These are phyloP conservation scores for Wickerhamomyces canadensis DNA, from an alignment of 805 yeast genomes.

Conservation along the genomic window DNA sequence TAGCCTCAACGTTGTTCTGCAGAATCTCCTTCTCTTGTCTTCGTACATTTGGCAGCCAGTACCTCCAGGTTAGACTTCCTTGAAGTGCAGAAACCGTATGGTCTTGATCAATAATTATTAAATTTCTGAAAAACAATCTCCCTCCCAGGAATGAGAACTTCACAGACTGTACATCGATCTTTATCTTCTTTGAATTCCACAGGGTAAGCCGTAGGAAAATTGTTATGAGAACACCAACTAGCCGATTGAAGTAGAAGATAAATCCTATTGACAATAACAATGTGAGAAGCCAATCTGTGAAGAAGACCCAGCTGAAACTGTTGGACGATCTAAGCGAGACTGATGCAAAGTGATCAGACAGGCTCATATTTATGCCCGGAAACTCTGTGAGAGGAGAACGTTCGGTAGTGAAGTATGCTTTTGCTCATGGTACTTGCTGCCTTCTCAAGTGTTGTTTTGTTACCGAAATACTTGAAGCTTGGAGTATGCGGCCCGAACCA, in stretches of 20 bases:
- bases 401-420: not conserved
- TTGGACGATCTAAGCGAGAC: constrained; percentile 25
- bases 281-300: constrained; percentile 76
- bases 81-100: constrained; percentile 65
- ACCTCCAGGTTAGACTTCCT: constrained; percentile 83
- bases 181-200: constrained; percentile 58
- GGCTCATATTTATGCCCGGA: not conserved
- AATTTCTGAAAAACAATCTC: constrained; percentile 68
- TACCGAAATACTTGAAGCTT: too few relatives aligned
- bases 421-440: too few relatives aligned
- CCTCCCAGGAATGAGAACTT: constrained; percentile 82
- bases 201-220: constrained; percentile 43
- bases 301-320: constrained; percentile 63
- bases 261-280: constrained; percentile 56
- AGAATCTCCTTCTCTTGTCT: constrained; percentile 17
- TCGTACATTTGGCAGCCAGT: constrained; percentile 61
- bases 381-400: not conserved
- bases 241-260: constrained; percentile 71
- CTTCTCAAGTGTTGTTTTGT: too few relatives aligned
- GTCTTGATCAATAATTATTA: constrained; percentile 69
- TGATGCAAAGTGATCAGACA: constrained; percentile 22
- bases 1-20: constrained; percentile 11
- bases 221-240: constrained; percentile 57
- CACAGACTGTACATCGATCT: constrained; percentile 64
- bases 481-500: too few relatives aligned